A percentile compares a stretch with the other conserved stretches of the same genome.
Conservation (phyloP, 139 green algal species). For the Axilococcus clingmanii region DNA sequence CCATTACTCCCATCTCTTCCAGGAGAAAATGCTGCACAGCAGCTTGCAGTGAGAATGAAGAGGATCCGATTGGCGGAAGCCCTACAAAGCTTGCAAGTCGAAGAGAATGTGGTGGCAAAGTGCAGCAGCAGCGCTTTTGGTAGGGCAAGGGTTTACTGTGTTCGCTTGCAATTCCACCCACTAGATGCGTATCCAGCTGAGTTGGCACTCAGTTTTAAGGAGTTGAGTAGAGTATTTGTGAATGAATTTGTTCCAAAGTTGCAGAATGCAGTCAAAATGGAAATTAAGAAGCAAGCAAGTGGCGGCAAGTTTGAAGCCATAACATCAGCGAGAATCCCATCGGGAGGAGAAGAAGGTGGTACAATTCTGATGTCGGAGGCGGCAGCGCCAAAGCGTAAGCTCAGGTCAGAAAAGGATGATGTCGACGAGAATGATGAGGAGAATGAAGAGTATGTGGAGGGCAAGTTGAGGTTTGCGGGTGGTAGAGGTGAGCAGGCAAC, state of each 20-base stretch:
- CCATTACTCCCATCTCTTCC: constrained; percentile 41
- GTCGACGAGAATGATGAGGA: constrained; percentile 59
- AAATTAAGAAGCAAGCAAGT: constrained; percentile 16
- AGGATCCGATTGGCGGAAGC: constrained; percentile 74
- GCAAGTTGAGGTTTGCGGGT: constrained; percentile 55
- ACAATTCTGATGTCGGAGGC: constrained; percentile 9
- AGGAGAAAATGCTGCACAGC: constrained; percentile 5
- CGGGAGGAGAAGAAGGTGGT: constrained; percentile 20
- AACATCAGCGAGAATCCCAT: constrained; percentile 11
- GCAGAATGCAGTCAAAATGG: constrained; percentile 32
- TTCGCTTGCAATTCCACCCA: constrained; percentile 38
- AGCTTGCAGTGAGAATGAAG: constrained; percentile 64
- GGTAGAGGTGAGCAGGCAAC: constrained; percentile 54
- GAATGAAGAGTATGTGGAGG: constrained; percentile 61
- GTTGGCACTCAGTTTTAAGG: constrained; percentile 49
- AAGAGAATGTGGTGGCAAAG: constrained; percentile 40
- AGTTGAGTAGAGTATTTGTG: constrained; percentile 50
- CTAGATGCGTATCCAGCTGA: constrained; percentile 50
- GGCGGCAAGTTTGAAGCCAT: constrained; percentile 7
- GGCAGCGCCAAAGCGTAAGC: neutral
- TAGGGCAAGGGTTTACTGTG: constrained; percentile 29
- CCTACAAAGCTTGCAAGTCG: constrained; percentile 44
- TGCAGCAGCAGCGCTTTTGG: constrained; percentile 6
- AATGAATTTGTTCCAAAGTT: constrained; percentile 56
- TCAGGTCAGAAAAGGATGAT: constrained; percentile 33